Base-by-base conservation (phyloP, 2,329 filamentous ascomycete genomes). In the Aspergillus transmontanensis region DNA sequence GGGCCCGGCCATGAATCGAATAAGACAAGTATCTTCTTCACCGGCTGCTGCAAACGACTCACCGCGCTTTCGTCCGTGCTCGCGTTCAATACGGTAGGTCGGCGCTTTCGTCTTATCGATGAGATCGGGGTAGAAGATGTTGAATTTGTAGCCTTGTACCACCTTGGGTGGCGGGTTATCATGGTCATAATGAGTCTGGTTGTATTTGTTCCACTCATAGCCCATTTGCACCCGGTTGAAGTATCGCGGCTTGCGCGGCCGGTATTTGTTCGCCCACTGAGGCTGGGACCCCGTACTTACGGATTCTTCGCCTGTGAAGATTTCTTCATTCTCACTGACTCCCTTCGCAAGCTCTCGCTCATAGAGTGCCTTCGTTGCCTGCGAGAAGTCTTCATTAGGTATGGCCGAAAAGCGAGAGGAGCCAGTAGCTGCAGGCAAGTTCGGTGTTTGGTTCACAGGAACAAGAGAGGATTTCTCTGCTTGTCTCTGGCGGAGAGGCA, bases 151-250 rank as follows among this genome's bases (percentile, higher is more conserved):
- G 61, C 95, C 95, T 77, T 99, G 95, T 12, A 99, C 95, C 7
- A 99, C 94, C 80, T 97, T 97, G 30, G 95, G 95, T 1, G 95
- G 95, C 2, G 95, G 95, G 73, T 98, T 97, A 75, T 98, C 94
- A 77, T 97, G 93, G 77, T 98, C 95, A 81, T 99, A 99, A 80
- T 99, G 95, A 14, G 95, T 99, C 80, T 99, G 95, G 75, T 99
- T 99, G 85, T 99, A 99, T 80, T 99, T 99, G 84, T 99, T 99
- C 95, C 95, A 99, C 78, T 99, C 95, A 78, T 98, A 99, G 59
- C 95, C 95, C 92, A 97, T 97, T 78, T 97, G 94, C 54, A 98
- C 94, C 46, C 95, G 90, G 76, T 98, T 98, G 85, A 99, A 99
- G 80, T 97, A 98, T 64, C 91, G 88, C 14, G 95, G 95, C 79